These are phyloP conservation scores for Phytophthora sansomeana DNA, from an alignment of 352 stramenopile genomes.

Conservation along the genomic window DNA sequence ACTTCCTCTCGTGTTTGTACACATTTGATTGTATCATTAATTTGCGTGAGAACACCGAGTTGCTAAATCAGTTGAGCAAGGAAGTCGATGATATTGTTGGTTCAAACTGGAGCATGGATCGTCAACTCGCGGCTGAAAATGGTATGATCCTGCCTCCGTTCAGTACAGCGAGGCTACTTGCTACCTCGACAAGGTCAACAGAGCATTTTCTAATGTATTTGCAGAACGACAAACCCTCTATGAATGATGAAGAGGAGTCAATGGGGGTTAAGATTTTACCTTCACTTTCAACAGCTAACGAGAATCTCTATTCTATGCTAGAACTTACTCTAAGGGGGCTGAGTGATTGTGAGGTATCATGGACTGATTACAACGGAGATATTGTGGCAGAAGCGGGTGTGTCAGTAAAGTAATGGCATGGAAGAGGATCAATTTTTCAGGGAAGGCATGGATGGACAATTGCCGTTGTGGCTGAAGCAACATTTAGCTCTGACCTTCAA, in stretches of 20 bases:
- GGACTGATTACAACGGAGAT: constrained; percentile 79
- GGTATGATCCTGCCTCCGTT: constrained; percentile 82
- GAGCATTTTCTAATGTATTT: constrained; percentile 91
- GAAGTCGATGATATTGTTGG: constrained; percentile 54
- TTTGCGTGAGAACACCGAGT: constrained; percentile 59
- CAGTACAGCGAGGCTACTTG: constrained; percentile 80
- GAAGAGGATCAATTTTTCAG: constrained; percentile 52
- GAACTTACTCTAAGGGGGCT: constrained; percentile 77
- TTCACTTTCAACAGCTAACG: constrained; percentile 69
- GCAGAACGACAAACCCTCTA: constrained; percentile 42
- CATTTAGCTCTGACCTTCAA: constrained; percentile 54
- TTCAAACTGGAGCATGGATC: constrained; percentile 57
- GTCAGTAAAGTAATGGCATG: constrained; percentile 20
- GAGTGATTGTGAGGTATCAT: constrained; percentile 88
- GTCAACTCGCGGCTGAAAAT: constrained; percentile 51
- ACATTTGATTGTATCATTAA: constrained; percentile 83
- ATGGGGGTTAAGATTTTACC: constrained; percentile 4
- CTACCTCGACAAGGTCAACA: constrained; percentile 66
- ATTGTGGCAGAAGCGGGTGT: constrained; percentile 30
- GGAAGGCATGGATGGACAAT: constrained; percentile 59
- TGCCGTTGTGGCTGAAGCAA: constrained; percentile 80
- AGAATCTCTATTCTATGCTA: constrained; percentile 90
- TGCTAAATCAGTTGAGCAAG: constrained; percentile 46
- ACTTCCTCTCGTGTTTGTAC: constrained; percentile 83
- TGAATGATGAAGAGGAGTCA: constrained; percentile 7